Base-by-base conservation (phyloP, 352 stramenopile genomes). In the Phytopythium chamaehyphon region DNA sequence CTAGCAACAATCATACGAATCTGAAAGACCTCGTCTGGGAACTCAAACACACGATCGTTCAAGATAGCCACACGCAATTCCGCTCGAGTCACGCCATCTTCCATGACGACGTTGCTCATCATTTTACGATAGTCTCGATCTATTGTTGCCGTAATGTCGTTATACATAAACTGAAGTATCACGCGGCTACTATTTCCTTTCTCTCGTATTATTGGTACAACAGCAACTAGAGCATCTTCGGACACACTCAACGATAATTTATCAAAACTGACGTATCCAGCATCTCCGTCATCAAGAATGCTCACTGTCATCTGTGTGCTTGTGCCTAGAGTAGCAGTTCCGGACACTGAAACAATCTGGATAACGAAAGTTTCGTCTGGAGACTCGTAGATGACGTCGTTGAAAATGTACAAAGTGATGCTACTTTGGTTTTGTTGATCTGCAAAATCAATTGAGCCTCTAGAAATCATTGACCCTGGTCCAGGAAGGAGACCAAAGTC, bases 241-340 rank as follows among this genome's bases (percentile, higher is more conserved):
- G 37, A 55, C 5, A 90, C 64, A 0, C 16, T 39, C 33, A 72
- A 82, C 2, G 3, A 22, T 2, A 53, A 15, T 4, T 55, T 56
- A 0, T 66, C 57, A 54, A 90, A 87, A 26, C 64, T 69, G 2
- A 90, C 45, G 23, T 67, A 71, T 1, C 79, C 79, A 35, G 79
- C 76, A 42, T 87, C 76, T 0, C 67, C 76, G 49, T 87, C 79
- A 40, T 90, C 79, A 0, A 77, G n/a, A 46, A 90, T 83, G 1
- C 61, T 72, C 21, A 90, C 71, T 1, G 28, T 59, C 15, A 51
- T 35, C 0, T 55, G 47, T 16, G n/a, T 55, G 24, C 71, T 82
- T 1, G 12, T 52, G n/a, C 75, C 75, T 18, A 89, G 57, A 12
- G 40, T 70, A 1, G 73, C 69, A 10, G 39, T 21, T 1, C 52